phyloP scores from a whole-genome alignment of 2,329 filamentous ascomycete species.

The Teratosphaeria pseudoeucalypti region DNA sequence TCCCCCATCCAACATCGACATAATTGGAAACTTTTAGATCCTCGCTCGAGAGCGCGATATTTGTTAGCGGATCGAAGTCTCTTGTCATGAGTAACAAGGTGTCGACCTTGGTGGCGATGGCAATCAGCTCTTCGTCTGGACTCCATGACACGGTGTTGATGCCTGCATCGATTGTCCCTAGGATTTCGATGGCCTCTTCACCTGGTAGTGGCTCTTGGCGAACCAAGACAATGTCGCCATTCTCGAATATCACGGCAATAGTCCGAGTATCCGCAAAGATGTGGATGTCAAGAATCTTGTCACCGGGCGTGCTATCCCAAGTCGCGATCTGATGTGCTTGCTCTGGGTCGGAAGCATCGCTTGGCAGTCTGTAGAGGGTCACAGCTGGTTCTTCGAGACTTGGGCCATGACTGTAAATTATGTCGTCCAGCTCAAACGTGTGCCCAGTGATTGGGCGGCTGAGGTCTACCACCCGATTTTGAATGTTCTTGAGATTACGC shows the following conservation, averaged over 20 bases:
- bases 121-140: conserved; percentile 83
- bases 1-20: conserved; percentile 92
- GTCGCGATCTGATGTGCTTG: conserved; percentile 53
- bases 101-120: conserved; percentile 67
- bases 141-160: conserved; percentile 88
- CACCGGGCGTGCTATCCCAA: conserved; percentile 83
- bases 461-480: conserved; percentile 34
- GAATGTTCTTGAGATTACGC: conserved; percentile 79
- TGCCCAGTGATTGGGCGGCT: conserved; percentile 55
- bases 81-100: conserved; percentile 89
- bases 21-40: conserved; percentile 79
- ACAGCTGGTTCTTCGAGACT: conserved; percentile 58
- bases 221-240: conserved; percentile 82
- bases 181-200: conserved; percentile 83
- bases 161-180: conserved; percentile 86
- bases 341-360: conserved; percentile 30
- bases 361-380: conserved; percentile 52
- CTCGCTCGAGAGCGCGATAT: conserved; percentile 63
- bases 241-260: conserved; percentile 73
- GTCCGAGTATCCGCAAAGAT: conserved; percentile 72
- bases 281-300: conserved; percentile 69
- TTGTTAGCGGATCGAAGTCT: conserved; percentile 73
- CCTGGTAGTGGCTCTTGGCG: conserved; percentile 57
- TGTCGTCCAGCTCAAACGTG: conserved; percentile 58
- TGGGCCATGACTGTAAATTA: conserved; percentile 79